Conservation (phyloP, 768 basidiomycete species). For the Agrocybe praecox region DNA sequence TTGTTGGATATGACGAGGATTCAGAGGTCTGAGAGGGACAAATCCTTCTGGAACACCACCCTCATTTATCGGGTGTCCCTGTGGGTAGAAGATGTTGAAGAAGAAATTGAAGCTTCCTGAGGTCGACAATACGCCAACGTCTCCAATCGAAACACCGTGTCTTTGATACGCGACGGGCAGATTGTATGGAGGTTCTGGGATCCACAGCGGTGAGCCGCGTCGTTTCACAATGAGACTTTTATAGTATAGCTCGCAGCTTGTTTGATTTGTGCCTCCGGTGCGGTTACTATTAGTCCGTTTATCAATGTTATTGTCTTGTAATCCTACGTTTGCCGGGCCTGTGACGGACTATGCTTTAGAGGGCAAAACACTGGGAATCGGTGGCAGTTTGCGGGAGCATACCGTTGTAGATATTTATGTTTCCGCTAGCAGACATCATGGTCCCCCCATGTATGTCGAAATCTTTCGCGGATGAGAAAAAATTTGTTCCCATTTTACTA, state of each 20-base stretch:
- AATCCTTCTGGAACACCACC: constrained; percentile 12
- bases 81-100: constrained; percentile 16
- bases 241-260: constrained; percentile 13
- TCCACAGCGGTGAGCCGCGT: constrained; percentile 17
- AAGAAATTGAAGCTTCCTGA: constrained; percentile 19
- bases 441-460: not conserved
- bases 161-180: constrained; percentile 10
- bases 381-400: not conserved
- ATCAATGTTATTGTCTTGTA: too few species aligned
- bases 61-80: constrained; percentile 10
- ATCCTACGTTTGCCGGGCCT: too few species aligned
- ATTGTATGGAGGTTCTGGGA: constrained; percentile 8
- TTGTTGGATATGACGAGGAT: not conserved
- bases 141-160: constrained; percentile 15
- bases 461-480: not conserved
- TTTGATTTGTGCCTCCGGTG: not conserved
- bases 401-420: not conserved
- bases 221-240: constrained; percentile 10
- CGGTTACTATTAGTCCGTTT: too few species aligned
- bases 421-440: not conserved
- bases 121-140: constrained; percentile 17
- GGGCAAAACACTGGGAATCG: too few species aligned
- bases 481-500: not conserved
- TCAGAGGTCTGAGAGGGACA: not conserved
- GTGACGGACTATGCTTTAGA: too few species aligned